Evolutionary conservation across 495 filamentous ascomycete species (phyloP).

Genomic region (Trichoderma asperelloides): DNA sequence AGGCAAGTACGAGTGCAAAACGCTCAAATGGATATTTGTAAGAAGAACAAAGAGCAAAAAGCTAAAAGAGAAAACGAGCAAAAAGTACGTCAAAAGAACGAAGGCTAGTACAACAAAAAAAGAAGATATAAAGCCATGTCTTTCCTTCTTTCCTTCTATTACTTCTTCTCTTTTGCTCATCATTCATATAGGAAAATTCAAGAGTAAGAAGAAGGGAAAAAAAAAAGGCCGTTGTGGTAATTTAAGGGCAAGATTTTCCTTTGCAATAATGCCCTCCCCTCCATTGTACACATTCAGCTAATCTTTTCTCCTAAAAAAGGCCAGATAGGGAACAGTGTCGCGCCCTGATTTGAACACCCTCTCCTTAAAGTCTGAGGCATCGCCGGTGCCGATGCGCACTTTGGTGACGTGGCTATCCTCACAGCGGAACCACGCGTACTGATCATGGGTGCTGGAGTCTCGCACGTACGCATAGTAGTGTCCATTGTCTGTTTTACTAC

Average conservation of each 20-base stretch:
- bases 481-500: constrained; percentile 21
- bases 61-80: not conserved
- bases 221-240: not conserved
- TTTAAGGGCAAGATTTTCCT: not conserved
- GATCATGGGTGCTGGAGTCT: constrained; percentile 20
- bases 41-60: not conserved
- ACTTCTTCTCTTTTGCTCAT: not conserved
- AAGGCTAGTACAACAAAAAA: not conserved
- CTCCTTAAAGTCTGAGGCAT: not conserved
- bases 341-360: constrained; percentile 10
- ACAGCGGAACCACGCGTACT: constrained; percentile 25
- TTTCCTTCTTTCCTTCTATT: not conserved
- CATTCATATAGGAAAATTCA: not conserved
- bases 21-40: not conserved
- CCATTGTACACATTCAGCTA: not conserved
- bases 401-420: constrained; percentile 22
- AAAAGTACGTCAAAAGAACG: not conserved
- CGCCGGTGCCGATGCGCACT: constrained; percentile 20
- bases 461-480: constrained; percentile 37
- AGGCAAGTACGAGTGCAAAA: no score
- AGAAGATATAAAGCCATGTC: not conserved
- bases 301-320: constrained; percentile 13
- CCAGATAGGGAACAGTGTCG: constrained; percentile 21
- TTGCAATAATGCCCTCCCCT: not conserved
- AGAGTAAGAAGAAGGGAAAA: not conserved